These are phyloP conservation scores for Fraxinus dipetala DNA, from an alignment of 305 asterid species.

Conservation along the genomic window DNA sequence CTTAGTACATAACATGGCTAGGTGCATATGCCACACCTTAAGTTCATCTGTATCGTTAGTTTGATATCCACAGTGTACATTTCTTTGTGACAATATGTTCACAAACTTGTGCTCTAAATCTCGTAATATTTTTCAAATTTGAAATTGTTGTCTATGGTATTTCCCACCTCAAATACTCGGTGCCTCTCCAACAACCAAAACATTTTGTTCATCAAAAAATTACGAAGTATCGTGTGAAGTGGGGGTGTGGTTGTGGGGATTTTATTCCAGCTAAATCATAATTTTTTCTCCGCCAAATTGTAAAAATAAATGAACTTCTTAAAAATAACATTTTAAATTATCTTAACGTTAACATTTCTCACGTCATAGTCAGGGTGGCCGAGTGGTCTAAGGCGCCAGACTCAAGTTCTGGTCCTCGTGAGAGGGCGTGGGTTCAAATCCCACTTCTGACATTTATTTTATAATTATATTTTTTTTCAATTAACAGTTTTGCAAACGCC, in stretches of 20 bases:
- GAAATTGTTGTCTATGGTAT: not conserved
- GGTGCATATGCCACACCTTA: not conserved
- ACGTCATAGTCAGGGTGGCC: slow-evolving; percentile 33
- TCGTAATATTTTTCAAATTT: not conserved
- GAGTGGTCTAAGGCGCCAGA: slow-evolving; percentile 88
- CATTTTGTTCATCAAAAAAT: not conserved
- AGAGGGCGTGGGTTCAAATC: slow-evolving; percentile 77
- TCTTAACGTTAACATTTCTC: not conserved
- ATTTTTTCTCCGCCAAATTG: not conserved
- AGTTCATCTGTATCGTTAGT: not conserved
- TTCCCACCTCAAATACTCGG: not conserved
- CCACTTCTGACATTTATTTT: slow-evolving; percentile 26
- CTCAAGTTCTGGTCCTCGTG: slow-evolving; percentile 67
- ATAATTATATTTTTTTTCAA: not conserved
- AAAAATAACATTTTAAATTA: too few species aligned
- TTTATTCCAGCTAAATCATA: not conserved
- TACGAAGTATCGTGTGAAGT: not conserved
- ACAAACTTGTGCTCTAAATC: not conserved
- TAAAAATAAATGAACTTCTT: not conserved
- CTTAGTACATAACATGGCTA: not conserved
- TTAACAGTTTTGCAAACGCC: not conserved
- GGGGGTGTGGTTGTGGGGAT: not conserved
- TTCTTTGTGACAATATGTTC: not conserved
- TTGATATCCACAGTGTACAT: not conserved
- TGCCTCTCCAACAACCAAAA: not conserved